Conservation (phyloP, 176 grass and related monocot genomes). For the Pontederia crassipes region DNA sequence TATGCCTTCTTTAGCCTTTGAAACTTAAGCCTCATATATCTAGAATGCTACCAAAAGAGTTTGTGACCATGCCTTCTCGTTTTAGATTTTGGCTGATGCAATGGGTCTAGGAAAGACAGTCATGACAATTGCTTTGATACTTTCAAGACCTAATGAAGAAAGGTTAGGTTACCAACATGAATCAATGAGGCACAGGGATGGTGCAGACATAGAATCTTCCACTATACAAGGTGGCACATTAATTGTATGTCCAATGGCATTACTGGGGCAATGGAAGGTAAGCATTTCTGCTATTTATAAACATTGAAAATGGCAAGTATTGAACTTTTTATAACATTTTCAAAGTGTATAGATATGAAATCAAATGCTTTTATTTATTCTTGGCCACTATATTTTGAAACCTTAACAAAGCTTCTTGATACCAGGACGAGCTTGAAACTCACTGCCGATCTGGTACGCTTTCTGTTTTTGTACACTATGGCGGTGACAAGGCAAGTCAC, state of each 20-base stretch:
- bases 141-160: slow-evolving; percentile 51
- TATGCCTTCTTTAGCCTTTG: too few species aligned
- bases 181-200: neutral
- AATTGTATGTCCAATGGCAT: slow-evolving; percentile 74
- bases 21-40: too few species aligned
- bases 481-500: slow-evolving; percentile 53
- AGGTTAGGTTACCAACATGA: slow-evolving; percentile 24
- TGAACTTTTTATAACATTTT: too few species aligned
- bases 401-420: too few species aligned
- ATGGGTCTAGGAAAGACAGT: slow-evolving; percentile 98
- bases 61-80: neutral
- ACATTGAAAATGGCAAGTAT: too few species aligned
- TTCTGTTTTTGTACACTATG: slow-evolving; percentile 80
- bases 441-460: slow-evolving; percentile 53
- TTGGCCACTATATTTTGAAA: too few species aligned
- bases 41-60: too few species aligned
- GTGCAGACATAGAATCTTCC: neutral
- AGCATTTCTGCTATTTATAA: neutral
- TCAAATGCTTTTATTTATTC: too few species aligned
- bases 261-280: slow-evolving; percentile 95
- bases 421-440: slow-evolving; percentile 68
- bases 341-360: too few species aligned
- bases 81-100: slow-evolving; percentile 78
- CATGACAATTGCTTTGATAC: slow-evolving; percentile 84
- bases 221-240: slow-evolving; percentile 62